phyloP scores from a whole-genome alignment of 306 rosid genomes.

The Rosa persica region DNA sequence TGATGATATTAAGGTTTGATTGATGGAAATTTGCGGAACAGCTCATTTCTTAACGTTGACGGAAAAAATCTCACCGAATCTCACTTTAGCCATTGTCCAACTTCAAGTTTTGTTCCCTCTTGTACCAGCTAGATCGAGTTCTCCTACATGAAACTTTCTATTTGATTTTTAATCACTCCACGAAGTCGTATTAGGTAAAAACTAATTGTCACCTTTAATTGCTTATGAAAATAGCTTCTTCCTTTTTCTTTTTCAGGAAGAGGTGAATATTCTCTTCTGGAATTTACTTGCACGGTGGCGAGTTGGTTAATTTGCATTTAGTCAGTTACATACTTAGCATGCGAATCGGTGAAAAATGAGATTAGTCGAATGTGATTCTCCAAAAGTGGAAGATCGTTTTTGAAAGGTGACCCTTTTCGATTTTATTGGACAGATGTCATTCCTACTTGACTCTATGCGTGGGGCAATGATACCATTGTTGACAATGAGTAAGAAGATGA shows the following conservation, averaged over 20 bases:
- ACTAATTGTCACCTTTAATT: neutral
- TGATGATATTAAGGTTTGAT: neutral
- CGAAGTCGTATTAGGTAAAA: slow-evolving; percentile 7
- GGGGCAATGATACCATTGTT: slow-evolving; percentile 57
- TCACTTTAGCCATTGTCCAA: slow-evolving; percentile 20
- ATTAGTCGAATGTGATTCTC: neutral
- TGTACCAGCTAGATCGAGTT: neutral
- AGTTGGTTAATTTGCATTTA: neutral
- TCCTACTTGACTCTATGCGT: slow-evolving; percentile 43
- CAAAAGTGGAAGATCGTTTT: slow-evolving; percentile 22
- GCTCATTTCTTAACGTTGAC: slow-evolving; percentile 17
- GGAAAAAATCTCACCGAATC: slow-evolving; percentile 23
- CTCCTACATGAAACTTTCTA: neutral
- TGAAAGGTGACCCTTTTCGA: slow-evolving; percentile 27
- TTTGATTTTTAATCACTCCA: neutral
- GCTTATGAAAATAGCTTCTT: neutral
- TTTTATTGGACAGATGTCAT: slow-evolving; percentile 53
- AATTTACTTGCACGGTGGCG: neutral
- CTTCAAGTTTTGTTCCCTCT: neutral
- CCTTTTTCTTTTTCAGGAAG: neutral
- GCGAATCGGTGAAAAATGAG: slow-evolving; percentile 21
- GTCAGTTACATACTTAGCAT: slow-evolving; percentile 3
- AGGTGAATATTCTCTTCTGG: neutral
- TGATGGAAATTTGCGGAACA: slow-evolving; percentile 12
- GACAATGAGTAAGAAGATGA: slow-evolving; percentile 46